Percentiles rank a stretch among this genome's conserved stretches.
Conservation (phyloP, 140 eudicot species). For the Anethum foeniculum region DNA sequence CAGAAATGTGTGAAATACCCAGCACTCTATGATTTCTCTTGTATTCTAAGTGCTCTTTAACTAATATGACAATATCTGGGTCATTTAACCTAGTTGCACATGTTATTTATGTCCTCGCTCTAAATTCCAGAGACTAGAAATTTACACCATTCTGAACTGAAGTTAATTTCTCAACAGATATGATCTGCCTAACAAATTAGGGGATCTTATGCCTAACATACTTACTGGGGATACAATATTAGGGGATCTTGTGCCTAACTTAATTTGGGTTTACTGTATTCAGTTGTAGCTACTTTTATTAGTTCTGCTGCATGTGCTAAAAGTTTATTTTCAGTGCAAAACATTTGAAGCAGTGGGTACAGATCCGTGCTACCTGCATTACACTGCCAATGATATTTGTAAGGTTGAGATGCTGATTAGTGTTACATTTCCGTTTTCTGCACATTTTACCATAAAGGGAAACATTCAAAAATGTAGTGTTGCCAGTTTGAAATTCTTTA, state of each 20-base stretch:
- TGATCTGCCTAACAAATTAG: neutral
- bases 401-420: neutral
- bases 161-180: neutral
- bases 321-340: neutral
- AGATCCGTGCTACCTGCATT: neutral
- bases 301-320: neutral
- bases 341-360: neutral
- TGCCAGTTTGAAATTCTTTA: no score
- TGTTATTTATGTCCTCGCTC: neutral
- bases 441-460: neutral
- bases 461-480: neutral
- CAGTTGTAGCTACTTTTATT: neutral
- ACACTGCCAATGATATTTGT: neutral
- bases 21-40: neutral
- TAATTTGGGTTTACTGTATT: neutral
- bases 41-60: neutral
- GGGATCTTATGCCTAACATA: neutral
- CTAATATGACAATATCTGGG: neutral
- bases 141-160: neutral
- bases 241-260: neutral
- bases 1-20: neutral
- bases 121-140: neutral
- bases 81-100: neutral
- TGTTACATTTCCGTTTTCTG: neutral
- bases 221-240: no score